Percentiles rank a stretch among this genome's conserved stretches.
phyloP scores from a whole-genome alignment of 2,329 filamentous ascomycete species.

The Aspergillus clavatus region DNA sequence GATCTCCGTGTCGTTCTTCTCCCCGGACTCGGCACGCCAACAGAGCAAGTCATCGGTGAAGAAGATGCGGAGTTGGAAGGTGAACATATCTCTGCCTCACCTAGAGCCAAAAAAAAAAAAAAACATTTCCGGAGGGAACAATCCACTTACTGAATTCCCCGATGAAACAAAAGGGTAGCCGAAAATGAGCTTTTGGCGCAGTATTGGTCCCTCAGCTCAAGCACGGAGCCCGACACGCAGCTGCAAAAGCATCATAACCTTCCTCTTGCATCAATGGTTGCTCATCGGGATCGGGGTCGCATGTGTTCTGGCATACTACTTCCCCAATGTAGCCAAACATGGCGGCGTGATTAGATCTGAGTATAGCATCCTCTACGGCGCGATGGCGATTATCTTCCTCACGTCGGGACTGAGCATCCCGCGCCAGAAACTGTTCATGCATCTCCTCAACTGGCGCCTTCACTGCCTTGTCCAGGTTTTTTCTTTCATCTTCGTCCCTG shows the following conservation, averaged over 20 bases:
- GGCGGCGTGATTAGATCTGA: conserved; percentile 38
- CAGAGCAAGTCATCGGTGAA: too few species aligned
- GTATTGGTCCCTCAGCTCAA: neutral
- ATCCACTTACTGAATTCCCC: neutral
- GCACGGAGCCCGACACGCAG: conserved; percentile 8
- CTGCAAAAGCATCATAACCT: conserved; percentile 18
- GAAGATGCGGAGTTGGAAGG: too few species aligned
- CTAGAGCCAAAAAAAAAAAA: neutral
- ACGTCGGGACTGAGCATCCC: conserved; percentile 66
- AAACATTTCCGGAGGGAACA: too few species aligned
- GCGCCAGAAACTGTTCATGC: conserved; percentile 55
- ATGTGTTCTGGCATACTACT: conserved; percentile 51
- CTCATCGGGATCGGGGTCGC: conserved; percentile 56
- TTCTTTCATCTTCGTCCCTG: conserved; percentile 62
- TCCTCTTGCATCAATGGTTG: conserved; percentile 57
- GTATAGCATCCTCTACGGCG: conserved; percentile 59
- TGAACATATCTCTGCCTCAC: too few species aligned
- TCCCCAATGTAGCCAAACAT: conserved; percentile 48
- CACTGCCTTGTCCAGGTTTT: conserved; percentile 64
- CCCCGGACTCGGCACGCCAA: neutral
- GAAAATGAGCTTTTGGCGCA: neutral
- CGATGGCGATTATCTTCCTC: conserved; percentile 65
- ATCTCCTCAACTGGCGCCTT: conserved; percentile 62
- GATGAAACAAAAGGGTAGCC: neutral
- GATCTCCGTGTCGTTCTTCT: neutral